Evolutionary conservation across 768 basidiomycete genomes (phyloP).

Genomic region (Mycena latifolia): DNA sequence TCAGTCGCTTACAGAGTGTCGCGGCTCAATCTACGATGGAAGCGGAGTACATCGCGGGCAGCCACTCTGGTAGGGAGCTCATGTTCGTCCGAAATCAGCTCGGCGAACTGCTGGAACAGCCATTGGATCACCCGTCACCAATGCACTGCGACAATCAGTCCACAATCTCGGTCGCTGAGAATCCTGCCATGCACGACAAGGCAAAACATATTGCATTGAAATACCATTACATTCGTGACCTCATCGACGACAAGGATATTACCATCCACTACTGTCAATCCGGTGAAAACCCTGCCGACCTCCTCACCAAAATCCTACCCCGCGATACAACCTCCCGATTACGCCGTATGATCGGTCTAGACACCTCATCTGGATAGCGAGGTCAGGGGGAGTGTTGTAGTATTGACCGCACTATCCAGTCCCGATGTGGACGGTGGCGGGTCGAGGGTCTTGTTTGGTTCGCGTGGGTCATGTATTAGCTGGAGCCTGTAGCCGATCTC

Average conservation of each 20-base stretch:
- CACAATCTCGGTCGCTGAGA: not conserved
- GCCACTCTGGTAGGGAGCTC: not conserved
- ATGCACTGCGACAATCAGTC: constrained; percentile 14
- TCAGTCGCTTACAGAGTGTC: not conserved
- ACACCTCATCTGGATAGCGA: too few species aligned
- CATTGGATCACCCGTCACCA: not conserved
- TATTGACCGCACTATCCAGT: too few species aligned
- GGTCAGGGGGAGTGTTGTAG: not conserved
- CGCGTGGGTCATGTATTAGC: not conserved
- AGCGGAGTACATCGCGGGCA: constrained; percentile 4
- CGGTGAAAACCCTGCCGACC: not conserved
- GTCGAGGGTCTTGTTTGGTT: constrained; percentile 9
- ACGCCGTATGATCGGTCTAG: not conserved
- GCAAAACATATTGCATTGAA: constrained; percentile 9
- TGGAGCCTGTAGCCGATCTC: constrained; percentile 2
- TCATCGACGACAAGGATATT: not conserved
- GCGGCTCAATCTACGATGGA: constrained; percentile 6
- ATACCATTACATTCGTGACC: constrained; percentile 11
- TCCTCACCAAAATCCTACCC: not conserved
- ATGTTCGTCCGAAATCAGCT: constrained; percentile 5
- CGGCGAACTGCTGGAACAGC: not conserved
- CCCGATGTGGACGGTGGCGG: too few species aligned
- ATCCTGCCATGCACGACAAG: constrained; percentile 9
- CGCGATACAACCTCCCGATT: not conserved
- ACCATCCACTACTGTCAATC: constrained; percentile 1